Base-by-base conservation (phyloP, 2,329 filamentous ascomycete species). In the Claviceps spartinae region DNA sequence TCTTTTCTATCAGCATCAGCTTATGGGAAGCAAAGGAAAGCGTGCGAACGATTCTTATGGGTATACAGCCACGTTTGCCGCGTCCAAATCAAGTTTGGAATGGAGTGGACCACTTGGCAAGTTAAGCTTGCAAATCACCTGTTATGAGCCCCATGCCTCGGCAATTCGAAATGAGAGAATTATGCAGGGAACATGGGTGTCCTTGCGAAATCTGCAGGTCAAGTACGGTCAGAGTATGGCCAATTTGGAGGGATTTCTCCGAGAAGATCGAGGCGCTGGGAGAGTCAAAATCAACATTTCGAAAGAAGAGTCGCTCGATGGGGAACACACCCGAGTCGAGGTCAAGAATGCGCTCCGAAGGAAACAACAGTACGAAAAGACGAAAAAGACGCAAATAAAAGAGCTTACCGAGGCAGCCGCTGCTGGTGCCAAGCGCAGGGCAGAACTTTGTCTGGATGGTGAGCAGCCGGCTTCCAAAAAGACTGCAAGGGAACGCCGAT, bases 51-150 rank as follows among this genome's bases (percentile, higher is more conserved):
- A 84, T 57, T 64, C 69, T 0, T 78, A 69, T 54, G 75, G 73
- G n/a, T 85, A 86, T 60, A 67, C 67, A 54, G 49, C 57, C 49
- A 62, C 57, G 47, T 62, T 59, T 53, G 48, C 54, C 7, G 65
- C 60, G 11, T 37, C 52, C 5, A 20, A 54, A 51, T 18, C 55
- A 52, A 54, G 56, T 37, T 20, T 54, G 3, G 63, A 67, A n/a
- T 95, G 86, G 86, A 69, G 71, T 2, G 88, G 89, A 0, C 90
- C 90, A 0, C 83, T 72, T 58, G 90, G 89, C 2, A 81, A 82
- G 60, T 72, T 78, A 61, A 83, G 82, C 1, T 71, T 96, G 50
- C 81, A 83, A 58, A 68, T 96, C 24, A 85, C 81, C 30, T 74
- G 86, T 30, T 94, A 74, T 64, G 80, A 83, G 14, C 78, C 78